A percentile compares a stretch with the other conserved stretches of the same genome.
These are phyloP conservation scores for Candida dubliniensis DNA, from an alignment of 1,139 yeast genomes.

Conservation along the genomic window DNA sequence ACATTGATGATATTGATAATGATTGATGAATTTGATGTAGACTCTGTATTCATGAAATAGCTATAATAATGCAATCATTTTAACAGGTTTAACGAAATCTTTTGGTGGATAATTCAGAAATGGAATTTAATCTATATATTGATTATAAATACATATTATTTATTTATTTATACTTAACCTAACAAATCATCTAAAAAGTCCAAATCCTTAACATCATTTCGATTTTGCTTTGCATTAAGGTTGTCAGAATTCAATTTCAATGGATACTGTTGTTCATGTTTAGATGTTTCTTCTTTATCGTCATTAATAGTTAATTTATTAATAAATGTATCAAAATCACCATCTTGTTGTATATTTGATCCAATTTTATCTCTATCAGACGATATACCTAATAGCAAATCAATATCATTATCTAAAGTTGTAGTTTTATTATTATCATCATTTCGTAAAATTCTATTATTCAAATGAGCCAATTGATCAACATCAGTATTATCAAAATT, in stretches of 20 bases:
- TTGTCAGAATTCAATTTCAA: neutral
- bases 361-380: neutral
- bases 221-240: neutral
- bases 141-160: no score
- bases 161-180: constrained; percentile 10
- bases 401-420: constrained; percentile 9
- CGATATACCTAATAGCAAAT: constrained; percentile 9
- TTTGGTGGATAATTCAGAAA: no score
- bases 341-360: neutral
- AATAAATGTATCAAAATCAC: constrained; percentile 2
- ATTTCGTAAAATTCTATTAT: constrained; percentile 21
- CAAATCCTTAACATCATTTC: constrained; percentile 9
- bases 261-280: no score
- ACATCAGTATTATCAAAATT: constrained; percentile 29
- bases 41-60: no score
- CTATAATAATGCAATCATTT: no score
- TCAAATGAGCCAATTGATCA: constrained; percentile 27
- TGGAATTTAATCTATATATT: constrained; percentile 14
- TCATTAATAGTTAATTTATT: constrained; percentile 4
- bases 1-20: no score
- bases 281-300: neutral
- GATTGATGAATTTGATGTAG: no score
- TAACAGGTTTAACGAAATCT: no score
- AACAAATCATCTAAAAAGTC: constrained; percentile 24
- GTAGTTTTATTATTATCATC: constrained; percentile 6